Conservation (phyloP, 345 rosid genomes). For the Eucalyptus polybractea region DNA sequence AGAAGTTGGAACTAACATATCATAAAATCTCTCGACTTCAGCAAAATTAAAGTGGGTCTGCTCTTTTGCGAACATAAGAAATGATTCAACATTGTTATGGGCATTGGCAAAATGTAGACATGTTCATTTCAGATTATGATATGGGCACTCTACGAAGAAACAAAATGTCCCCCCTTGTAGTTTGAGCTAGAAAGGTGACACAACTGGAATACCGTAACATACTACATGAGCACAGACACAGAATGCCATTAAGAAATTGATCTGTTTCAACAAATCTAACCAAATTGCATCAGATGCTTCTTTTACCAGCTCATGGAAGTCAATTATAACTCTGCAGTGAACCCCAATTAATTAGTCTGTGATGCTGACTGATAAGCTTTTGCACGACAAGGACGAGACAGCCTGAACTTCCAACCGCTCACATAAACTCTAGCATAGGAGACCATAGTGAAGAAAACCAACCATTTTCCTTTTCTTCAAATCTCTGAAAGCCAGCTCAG, state of each 20-base stretch:
- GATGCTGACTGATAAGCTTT: background rate
- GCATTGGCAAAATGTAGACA: background rate
- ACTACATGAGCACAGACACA: background rate
- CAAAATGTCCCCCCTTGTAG: background rate
- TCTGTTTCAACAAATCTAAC: background rate
- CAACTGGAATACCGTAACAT: background rate
- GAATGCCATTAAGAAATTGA: background rate
- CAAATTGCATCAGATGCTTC: background rate
- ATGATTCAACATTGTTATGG: background rate
- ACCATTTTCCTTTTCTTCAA: conserved; percentile 64
- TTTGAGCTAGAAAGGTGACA: background rate
- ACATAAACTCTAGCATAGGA: background rate
- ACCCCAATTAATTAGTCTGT: background rate
- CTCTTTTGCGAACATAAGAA: background rate
- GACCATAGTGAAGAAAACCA: background rate
- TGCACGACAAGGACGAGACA: background rate
- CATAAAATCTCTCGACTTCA: background rate
- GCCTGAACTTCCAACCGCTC: background rate
- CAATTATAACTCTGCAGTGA: background rate
- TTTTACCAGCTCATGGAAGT: background rate
- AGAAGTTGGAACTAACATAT: background rate
- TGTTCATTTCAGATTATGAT: background rate
- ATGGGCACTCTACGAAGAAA: background rate
- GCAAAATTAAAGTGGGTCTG: background rate
- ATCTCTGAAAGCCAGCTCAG: conserved; percentile 65